Evolutionary conservation across 192 early-diverging fungal genomes (phyloP), one percentile per base, ranked within the genome.

Genomic region (Chytriomyces sp.): DNA sequence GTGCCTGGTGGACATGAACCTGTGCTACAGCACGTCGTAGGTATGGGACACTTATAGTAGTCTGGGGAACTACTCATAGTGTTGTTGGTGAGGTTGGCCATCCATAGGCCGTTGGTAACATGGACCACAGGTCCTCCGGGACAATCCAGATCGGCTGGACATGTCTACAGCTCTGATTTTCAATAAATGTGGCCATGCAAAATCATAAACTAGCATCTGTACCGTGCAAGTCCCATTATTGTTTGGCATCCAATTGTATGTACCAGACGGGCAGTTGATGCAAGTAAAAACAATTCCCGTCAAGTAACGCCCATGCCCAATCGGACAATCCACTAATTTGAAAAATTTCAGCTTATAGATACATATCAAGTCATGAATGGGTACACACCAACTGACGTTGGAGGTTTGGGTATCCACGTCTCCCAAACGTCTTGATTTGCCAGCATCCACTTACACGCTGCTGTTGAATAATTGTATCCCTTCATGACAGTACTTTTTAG

Each of bases 381-480:
- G n/a, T 37, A 36, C 33, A n/a, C 30, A 44, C 39, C 40, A 19
- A 44, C 62, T 17, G 69, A 57, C 22, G 33, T 38, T 14, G 69
- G 69, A 37, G 69, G 56, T 5, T n/a, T 37, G 1, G 69, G 69
- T 30, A 71, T 71, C 69, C 69, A 71, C 19, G 22, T n/a, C 2
- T 25, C 17, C 69, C 69, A 71, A 1, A 33, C 33, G 39, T 59
- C 25, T 31, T 59, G 30, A 31, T 59, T 59, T 28, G 22, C 56
- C 28, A 30, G 10, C 8, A 64, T 34, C 62, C 62, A 64, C 49
- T 64, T 22, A 30, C 62, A 64, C 7, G 62, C 62, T 0, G 62
- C 62, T 40, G 25, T 22, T 26, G 39, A 19, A 41, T 44, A 44
- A 39, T 39, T 44, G 0, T 33, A 64, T 19, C 34, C 17, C 39